Evolutionary conservation across 306 rosid species (phyloP).

Genomic region (Ochetophila trinervis): DNA sequence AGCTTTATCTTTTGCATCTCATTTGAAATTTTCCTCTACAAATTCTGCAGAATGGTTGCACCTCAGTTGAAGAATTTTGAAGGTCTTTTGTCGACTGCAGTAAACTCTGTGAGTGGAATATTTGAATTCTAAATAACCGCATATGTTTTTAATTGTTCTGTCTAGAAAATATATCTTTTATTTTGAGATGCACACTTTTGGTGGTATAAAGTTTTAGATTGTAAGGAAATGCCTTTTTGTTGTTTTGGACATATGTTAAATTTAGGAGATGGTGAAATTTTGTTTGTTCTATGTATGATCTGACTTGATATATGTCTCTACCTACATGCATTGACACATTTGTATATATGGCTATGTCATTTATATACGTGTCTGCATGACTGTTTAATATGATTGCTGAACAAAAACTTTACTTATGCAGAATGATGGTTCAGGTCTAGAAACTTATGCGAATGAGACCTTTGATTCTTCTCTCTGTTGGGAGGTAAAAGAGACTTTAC

Average conservation of each 20-base stretch:
- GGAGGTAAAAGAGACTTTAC: conserved; percentile 37
- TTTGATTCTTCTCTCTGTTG: conserved; percentile 52
- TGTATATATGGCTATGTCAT: too few relatives aligned
- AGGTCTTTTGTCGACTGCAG: conserved; percentile 44
- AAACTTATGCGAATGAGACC: conserved; percentile 28
- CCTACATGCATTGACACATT: background rate
- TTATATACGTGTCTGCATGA: background rate
- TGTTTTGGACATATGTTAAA: conserved; percentile 17
- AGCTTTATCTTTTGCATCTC: conserved; percentile 5
- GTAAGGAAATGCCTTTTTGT: too few relatives aligned
- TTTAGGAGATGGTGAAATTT: background rate
- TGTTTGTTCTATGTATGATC: background rate
- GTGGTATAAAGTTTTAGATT: too few relatives aligned
- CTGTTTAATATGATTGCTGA: background rate
- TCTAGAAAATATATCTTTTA: too few relatives aligned
- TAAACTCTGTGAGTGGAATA: conserved; percentile 41
- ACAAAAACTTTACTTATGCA: conserved; percentile 18
- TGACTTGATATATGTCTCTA: background rate
- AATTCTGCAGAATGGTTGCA: conserved; percentile 46
- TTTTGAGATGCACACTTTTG: too few relatives aligned
- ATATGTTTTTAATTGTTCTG: too few relatives aligned
- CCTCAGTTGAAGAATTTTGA: conserved; percentile 53
- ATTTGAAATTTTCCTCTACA: conserved; percentile 5
- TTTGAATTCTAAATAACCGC: background rate
- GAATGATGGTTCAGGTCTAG: conserved; percentile 47